Percentiles rank a stretch among this genome's conserved stretches.
Evolutionary conservation across 2,329 filamentous ascomycete species (phyloP).

Genomic region (Microsporum audouinii): DNA sequence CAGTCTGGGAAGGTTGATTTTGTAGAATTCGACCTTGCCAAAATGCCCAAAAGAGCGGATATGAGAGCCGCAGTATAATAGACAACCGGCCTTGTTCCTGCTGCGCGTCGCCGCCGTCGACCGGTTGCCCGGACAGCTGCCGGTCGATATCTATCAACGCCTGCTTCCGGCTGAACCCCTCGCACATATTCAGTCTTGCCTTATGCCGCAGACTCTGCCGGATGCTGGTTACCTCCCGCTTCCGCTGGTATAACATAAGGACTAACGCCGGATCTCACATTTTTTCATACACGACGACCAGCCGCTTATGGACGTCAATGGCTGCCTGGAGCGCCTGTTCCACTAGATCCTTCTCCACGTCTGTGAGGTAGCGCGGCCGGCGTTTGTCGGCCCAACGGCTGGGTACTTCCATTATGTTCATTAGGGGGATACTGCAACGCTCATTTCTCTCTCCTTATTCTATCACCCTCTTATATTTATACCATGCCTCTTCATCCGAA

Average conservation of each 20-base stretch:
- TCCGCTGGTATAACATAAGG: constrained; percentile 7
- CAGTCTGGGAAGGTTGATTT: neutral
- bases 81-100: neutral
- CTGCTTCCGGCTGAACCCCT: constrained; percentile 14
- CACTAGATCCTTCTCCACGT: constrained; percentile 12
- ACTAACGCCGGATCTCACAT: constrained; percentile 6
- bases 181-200: constrained; percentile 8
- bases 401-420: no score
- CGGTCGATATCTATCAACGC: constrained; percentile 16
- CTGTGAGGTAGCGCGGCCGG: constrained; percentile 15
- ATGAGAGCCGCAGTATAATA: no score
- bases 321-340: constrained; percentile 15
- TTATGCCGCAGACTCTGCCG: constrained; percentile 9
- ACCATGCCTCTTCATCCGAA: no score
- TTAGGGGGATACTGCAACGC: no score
- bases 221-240: constrained; percentile 14
- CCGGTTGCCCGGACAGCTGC: constrained; percentile 12
- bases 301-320: constrained; percentile 2
- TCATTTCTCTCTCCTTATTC: no score
- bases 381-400: constrained; percentile 14
- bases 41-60: neutral
- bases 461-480: no score
- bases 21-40: neutral
- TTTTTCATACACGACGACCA: constrained; percentile 2
- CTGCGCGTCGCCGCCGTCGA: constrained; percentile 7